Evolutionary conservation across 495 filamentous ascomycete species (phyloP).

Genomic region (Cercophora newfieldiana): DNA sequence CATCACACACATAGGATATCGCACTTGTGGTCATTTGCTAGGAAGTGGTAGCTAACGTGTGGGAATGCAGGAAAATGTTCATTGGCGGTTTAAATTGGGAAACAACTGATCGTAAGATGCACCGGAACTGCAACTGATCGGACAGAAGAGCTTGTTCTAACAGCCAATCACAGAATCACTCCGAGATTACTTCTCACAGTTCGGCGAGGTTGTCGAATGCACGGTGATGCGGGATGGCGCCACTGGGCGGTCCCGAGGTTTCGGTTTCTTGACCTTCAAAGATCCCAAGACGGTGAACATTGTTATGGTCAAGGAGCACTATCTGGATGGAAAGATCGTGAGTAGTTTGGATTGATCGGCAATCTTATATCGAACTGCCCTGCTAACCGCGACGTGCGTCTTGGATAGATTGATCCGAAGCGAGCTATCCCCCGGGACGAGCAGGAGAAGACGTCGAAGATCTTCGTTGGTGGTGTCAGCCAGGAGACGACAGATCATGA

Average conservation of each 20-base stretch:
- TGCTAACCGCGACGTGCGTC: neutral
- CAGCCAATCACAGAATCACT: slow-evolving; percentile 71
- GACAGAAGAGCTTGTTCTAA: neutral
- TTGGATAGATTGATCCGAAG: slow-evolving; percentile 89
- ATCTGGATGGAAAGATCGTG: slow-evolving; percentile 97
- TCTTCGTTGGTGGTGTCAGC: slow-evolving; percentile 96
- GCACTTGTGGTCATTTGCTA: neutral
- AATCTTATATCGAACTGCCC: neutral
- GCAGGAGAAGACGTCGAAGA: slow-evolving; percentile 96
- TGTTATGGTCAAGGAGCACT: slow-evolving; percentile 99
- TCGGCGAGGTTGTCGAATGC: slow-evolving; percentile 94
- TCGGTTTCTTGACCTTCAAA: slow-evolving; percentile 96
- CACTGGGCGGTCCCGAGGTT: slow-evolving; percentile 89
- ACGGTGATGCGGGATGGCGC: slow-evolving; percentile 97
- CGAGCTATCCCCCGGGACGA: slow-evolving; percentile 96
- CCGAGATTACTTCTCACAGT: slow-evolving; percentile 98
- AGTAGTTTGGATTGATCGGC: slow-evolving; percentile 35
- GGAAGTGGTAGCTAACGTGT: slow-evolving; percentile 35
- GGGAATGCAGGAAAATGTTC: slow-evolving; percentile 85
- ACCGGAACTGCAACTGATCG: neutral
- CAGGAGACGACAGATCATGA: slow-evolving; percentile 95
- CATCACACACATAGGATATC: neutral
- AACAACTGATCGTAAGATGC: slow-evolving; percentile 88
- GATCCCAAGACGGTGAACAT: slow-evolving; percentile 97
- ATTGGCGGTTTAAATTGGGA: slow-evolving; percentile 99